Evolutionary conservation across 768 basidiomycete genomes (phyloP), one percentile per base, ranked within the genome.

Genomic region (Infundibulicybe gibba): DNA sequence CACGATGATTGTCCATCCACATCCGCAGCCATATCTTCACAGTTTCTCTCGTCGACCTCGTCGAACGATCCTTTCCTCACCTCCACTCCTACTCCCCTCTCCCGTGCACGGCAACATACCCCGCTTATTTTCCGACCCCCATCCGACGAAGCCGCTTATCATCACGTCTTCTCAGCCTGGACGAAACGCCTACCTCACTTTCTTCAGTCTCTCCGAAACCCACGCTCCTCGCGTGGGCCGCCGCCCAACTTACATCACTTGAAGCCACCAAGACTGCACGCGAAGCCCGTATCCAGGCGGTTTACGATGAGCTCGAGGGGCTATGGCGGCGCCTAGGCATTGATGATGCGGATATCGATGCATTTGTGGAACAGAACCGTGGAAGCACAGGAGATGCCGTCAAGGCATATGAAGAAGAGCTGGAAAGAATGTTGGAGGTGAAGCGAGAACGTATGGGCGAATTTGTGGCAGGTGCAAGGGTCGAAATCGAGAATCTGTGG

Each of bases 281-380:
- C 11, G 93, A 95, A 57, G 68, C 79, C 1, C 82, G 85, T 53
- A 97, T 99, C 25, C 95, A 99, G 62, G 77, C 84, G 0, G 86
- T 97, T 74, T 99, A 94, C 59, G 93, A 98, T 63, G 83, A 92
- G 52, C 76, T 99, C 1, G 94, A 95, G 61, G 83, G 83, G 0
- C 76, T 98, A 3, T 99, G 95, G 95, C 77, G 76, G 49, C 70
- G 94, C 47, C 74, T 98, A 49, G 94, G 91, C 12, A 83, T 95
- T 4, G 63, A 76, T 0, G 89, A 94, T 41, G 67, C 64, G 0
- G 86, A 85, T 39, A 92, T 94, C 80, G 92, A 98, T 56, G 80
- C 76, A n/a, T 99, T 99, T 58, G 87, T 97, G 0, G 92, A 97
- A 49, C 74, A 73, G 13, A 76, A 95, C 61, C 74, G 89, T 21